Percentiles rank a stretch among this genome's conserved stretches.
phyloP scores from a whole-genome alignment of 139 green algal genomes.

The Pycnococcus provasolii region DNA sequence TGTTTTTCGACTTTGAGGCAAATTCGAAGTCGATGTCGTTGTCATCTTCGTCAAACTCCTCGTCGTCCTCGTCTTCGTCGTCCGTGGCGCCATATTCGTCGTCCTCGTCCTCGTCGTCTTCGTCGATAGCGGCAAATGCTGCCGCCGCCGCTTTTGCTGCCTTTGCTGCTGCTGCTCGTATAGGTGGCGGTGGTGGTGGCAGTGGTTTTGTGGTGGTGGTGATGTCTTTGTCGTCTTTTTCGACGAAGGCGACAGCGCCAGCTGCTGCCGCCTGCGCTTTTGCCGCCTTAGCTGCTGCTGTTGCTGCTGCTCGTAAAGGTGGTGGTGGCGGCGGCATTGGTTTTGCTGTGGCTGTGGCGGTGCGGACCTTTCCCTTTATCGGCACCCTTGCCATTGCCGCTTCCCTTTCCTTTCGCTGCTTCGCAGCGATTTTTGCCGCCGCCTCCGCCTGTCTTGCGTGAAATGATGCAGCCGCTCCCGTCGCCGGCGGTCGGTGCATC shows the following conservation, averaged over 20 bases:
- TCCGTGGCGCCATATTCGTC: background rate
- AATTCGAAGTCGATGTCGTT: background rate
- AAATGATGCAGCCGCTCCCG: background rate
- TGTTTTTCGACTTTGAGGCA: background rate
- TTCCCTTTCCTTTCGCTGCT: background rate
- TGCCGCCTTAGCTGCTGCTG: too few species aligned
- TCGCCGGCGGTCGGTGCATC: too few species aligned
- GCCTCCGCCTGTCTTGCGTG: background rate
- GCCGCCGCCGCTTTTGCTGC: background rate
- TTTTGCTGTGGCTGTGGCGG: too few species aligned
- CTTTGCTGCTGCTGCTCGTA: background rate
- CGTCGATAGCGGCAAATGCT: background rate
- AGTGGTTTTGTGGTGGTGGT: too few species aligned
- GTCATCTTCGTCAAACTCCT: background rate
- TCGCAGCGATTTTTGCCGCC: constrained; percentile 2
- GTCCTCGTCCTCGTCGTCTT: background rate
- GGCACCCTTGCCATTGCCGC: background rate
- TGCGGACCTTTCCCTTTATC: background rate
- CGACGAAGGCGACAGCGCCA: too few species aligned
- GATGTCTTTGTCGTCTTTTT: too few species aligned
- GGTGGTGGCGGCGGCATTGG: too few species aligned
- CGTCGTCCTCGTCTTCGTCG: background rate
- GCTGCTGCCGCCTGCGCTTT: too few species aligned
- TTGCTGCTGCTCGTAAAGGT: too few species aligned
- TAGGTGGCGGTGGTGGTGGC: too few species aligned